Base-by-base conservation (phyloP, 2,329 filamentous ascomycete genomes). In the Endothia cerciana region DNA sequence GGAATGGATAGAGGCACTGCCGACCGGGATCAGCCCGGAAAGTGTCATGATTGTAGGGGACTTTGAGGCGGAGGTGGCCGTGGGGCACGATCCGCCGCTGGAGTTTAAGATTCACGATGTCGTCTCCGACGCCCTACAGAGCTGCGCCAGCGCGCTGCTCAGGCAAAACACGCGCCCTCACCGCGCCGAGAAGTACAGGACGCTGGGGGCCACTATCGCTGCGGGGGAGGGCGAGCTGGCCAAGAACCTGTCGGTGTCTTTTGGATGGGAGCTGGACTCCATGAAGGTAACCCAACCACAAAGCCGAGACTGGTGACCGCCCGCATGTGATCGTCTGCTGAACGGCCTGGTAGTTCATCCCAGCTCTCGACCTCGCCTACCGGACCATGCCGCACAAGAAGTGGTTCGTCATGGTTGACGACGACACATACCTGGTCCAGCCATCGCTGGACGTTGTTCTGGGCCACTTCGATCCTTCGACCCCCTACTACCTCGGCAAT, bases 331-430 rank as follows among this genome's bases (percentile, higher is more conserved):
- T 5, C 28, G 2, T 19, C 17, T 28, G 30, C 51, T 62, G 49
- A 41, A 43, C 5, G n/a, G 13, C n/a, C 5, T 49, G 65, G 2
- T 64, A 86, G 84, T 86, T 86, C 71, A 80, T 87, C 60, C 80
- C 83, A 51, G 81, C 83, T 58, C 80, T 87, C 70, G 82, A 86
- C 69, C 79, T 84, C 69, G 77, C 82, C n/a, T 85, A 82, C 75
- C 73, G 77, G 47, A 77, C 76, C 15, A 77, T 85, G 72, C 85
- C 84, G 0, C 72, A 77, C 67, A 87, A 85, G 75, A 84, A 85
- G 71, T 87, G 85, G 85, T 87, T 86, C 70, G 72, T 87, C 68
- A 81, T 87, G 68, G 73, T 85, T 13, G 85, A 87, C 73, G 85
- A 87, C 72, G 85, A 87, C 71, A 87, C 83, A 0, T 87, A 82